Conservation (phyloP, 192 early-diverging fungal genomes). For the Rhizoclosmatium sp. region DNA sequence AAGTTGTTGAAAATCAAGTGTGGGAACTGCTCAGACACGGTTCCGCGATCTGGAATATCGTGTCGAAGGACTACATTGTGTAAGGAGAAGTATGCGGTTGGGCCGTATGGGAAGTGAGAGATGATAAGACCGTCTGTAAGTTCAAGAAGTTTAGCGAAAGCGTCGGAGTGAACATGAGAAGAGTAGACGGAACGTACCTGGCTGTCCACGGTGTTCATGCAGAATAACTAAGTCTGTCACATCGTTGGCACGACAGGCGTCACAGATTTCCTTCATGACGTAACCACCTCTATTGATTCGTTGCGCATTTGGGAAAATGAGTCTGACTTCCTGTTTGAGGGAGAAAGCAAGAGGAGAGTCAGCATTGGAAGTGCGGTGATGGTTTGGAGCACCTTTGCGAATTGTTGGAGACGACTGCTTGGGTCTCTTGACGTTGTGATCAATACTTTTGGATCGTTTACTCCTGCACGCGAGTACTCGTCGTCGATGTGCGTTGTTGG, state of each 20-base stretch:
- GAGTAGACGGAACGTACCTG: slow-evolving; percentile 57
- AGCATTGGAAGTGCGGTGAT: not conserved
- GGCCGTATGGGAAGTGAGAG: slow-evolving; percentile 96
- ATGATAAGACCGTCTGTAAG: slow-evolving; percentile 88
- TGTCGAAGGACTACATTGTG: slow-evolving; percentile 98
- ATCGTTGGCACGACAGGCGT: slow-evolving; percentile 92
- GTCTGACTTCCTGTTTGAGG: slow-evolving; percentile 79
- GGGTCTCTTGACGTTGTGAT: slow-evolving; percentile 97
- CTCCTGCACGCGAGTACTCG: slow-evolving; percentile 94
- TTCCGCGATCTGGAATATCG: slow-evolving; percentile 96
- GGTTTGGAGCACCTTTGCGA: slow-evolving; percentile 76
- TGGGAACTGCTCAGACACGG: slow-evolving; percentile 96
- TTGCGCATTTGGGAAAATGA: slow-evolving; percentile 95
- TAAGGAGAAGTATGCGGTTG: slow-evolving; percentile 96
- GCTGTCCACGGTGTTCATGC: slow-evolving; percentile 94
- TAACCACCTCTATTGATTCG: slow-evolving; percentile 97
- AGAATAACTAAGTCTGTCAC: slow-evolving; percentile 96
- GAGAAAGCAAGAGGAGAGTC: not conserved
- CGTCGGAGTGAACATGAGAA: not conserved
- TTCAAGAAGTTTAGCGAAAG: not conserved
- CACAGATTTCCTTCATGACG: slow-evolving; percentile 94
- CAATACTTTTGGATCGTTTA: slow-evolving; percentile 93
- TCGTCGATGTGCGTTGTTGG: slow-evolving; percentile 87
- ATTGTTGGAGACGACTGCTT: slow-evolving; percentile 89
- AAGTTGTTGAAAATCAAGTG: slow-evolving; percentile 98